Evolutionary conservation across 2,329 filamentous ascomycete species (phyloP).

Genomic region (Cercospora beticola): DNA sequence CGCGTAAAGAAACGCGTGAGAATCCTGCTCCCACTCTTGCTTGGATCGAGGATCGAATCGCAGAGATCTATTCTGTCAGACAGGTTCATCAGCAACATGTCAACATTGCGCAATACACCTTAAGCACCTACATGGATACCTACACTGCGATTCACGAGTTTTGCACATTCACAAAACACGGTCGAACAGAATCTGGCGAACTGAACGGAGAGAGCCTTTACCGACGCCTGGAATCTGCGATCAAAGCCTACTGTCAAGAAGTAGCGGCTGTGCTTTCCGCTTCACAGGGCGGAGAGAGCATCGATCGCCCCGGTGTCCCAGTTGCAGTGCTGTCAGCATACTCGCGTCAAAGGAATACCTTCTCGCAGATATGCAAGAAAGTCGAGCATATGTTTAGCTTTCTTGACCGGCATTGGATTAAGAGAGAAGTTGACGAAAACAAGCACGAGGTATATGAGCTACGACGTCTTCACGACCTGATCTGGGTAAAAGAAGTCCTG

Average conservation of each 20-base stretch:
- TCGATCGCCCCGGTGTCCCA: neutral
- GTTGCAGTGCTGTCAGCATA: neutral
- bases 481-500: neutral
- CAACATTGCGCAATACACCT: neutral
- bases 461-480: neutral
- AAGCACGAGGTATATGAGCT: neutral
- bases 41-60: neutral
- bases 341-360: neutral
- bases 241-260: neutral
- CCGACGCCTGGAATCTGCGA: neutral
- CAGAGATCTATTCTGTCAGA: neutral
- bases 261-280: neutral
- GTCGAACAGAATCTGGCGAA: neutral
- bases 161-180: neutral
- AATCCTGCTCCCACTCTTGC: neutral
- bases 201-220: neutral
- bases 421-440: neutral
- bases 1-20: neutral
- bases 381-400: neutral
- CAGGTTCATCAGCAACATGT: neutral
- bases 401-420: conserved; percentile 1
- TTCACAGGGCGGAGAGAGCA: neutral
- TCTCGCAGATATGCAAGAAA: neutral
- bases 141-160: neutral
- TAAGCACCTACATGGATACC: neutral